These are phyloP conservation scores for Lepidium didymum DNA, from an alignment of 345 rosid species.

Conservation along the genomic window DNA sequence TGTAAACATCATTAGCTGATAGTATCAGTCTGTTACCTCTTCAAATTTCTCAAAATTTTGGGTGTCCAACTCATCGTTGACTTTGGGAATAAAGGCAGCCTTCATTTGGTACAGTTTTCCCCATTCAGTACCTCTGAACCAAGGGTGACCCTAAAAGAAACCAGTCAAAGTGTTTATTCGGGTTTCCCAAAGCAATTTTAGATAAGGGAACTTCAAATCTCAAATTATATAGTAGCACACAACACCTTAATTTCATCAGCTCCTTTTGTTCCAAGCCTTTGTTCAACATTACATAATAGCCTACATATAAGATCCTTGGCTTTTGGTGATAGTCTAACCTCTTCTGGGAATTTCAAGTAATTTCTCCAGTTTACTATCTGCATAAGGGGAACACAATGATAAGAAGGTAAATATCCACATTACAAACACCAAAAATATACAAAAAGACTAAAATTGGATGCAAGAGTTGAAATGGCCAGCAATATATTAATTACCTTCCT, in stretches of 20 bases:
- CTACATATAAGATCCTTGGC: conserved; percentile 88
- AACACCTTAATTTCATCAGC: conserved; percentile 86
- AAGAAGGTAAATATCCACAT: background rate
- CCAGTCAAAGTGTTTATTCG: conserved; percentile 15
- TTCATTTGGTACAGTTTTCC: conserved; percentile 75
- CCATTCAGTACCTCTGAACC: conserved; percentile 85
- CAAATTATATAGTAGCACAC: conserved; percentile 45
- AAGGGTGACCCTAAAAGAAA: conserved; percentile 69
- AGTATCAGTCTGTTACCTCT: conserved; percentile 49
- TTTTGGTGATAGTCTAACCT: conserved; percentile 81
- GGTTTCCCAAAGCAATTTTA: background rate
- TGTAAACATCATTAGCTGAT: background rate
- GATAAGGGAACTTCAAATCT: background rate
- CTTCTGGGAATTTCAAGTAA: conserved; percentile 96
- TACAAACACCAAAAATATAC: background rate
- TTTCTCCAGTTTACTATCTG: conserved; percentile 99
- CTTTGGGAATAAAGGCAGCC: conserved; percentile 97
- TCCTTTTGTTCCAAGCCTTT: conserved; percentile 91
- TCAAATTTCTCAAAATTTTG: conserved; percentile 98
- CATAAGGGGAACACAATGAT: background rate
- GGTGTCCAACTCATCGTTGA: conserved; percentile 96
- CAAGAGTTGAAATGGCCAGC: background rate
- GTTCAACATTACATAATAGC: conserved; percentile 86
- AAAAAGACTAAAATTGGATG: background rate
- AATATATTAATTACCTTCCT: conserved; percentile 59